These are phyloP conservation scores for Tylopilus subfusipes DNA, from an alignment of 768 basidiomycete species.

Conservation along the genomic window DNA sequence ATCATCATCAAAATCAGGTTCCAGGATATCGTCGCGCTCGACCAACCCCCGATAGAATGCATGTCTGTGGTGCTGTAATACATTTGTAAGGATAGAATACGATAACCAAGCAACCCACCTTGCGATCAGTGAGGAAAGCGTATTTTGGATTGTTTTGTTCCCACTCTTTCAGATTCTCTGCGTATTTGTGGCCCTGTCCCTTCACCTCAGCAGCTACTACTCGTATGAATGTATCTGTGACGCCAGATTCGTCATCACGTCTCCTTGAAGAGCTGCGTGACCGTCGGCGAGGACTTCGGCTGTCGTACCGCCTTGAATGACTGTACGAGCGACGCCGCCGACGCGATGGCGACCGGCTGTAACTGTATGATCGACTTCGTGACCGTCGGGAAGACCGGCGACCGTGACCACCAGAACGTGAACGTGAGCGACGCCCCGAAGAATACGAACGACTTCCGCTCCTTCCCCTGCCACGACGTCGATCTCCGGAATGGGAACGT, in stretches of 20 bases:
- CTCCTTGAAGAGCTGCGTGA: conserved; percentile 32
- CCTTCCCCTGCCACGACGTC: conserved; percentile 22
- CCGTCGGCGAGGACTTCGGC: conserved; percentile 47
- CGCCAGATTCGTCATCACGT: conserved; percentile 49
- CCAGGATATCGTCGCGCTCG: conserved; percentile 49
- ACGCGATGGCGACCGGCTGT: conserved; percentile 38
- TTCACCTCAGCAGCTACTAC: conserved; percentile 84
- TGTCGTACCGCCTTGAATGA: conserved; percentile 41
- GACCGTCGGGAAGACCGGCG: conserved; percentile 24
- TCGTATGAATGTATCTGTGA: conserved; percentile 81
- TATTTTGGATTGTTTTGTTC: conserved; percentile 84
- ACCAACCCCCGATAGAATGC: conserved; percentile 68
- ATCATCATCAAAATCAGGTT: conserved; percentile 81
- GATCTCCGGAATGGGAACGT: conserved; percentile 33
- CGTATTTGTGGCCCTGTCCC: conserved; percentile 76
- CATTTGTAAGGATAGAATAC: background rate
- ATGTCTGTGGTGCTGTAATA: conserved; percentile 61
- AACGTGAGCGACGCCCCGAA: conserved; percentile 26
- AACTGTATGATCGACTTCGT: conserved; percentile 26
- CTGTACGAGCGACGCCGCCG: conserved; percentile 48
- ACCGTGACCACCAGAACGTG: conserved; percentile 31
- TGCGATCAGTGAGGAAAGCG: conserved; percentile 61
- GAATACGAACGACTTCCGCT: conserved; percentile 28
- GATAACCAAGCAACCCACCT: conserved; percentile 38
- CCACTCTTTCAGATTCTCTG: conserved; percentile 65